phyloP scores from a whole-genome alignment of 139 green algal genomes.

The Pleodorina starrii region DNA sequence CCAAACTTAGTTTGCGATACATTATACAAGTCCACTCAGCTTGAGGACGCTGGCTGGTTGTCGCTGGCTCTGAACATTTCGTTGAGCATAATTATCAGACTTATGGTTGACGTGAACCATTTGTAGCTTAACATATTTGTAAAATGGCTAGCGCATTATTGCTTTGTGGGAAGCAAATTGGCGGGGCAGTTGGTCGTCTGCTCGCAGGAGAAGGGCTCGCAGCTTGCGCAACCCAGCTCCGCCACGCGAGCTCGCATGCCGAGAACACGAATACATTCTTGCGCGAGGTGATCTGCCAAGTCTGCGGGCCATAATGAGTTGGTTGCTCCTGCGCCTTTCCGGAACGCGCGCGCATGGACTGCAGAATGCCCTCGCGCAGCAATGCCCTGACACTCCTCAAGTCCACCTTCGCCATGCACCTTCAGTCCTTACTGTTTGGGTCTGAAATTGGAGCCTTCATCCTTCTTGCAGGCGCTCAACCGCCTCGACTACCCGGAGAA shows the following conservation, averaged over 20 bases:
- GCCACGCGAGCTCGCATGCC: conserved; percentile 60
- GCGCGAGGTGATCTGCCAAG: conserved; percentile 63
- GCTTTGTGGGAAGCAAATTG: not conserved
- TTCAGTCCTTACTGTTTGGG: no score
- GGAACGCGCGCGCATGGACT: no score
- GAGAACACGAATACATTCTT: conserved; percentile 92
- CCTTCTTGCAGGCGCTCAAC: conserved; percentile 69
- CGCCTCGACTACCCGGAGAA: conserved; percentile 83
- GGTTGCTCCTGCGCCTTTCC: no score
- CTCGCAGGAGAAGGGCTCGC: not conserved
- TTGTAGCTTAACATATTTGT: not conserved
- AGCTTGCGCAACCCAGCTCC: not conserved
- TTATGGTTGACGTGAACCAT: not conserved
- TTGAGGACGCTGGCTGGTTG: no score
- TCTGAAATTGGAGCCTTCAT: no score
- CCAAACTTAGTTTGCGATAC: not conserved
- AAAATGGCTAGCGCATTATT: not conserved
- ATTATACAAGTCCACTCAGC: not conserved
- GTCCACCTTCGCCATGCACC: no score
- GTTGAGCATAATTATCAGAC: not conserved
- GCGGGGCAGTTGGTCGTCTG: not conserved
- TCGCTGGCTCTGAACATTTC: not conserved
- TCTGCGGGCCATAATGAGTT: conserved; percentile 72
- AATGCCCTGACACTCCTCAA: no score
- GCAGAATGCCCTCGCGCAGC: no score